These are phyloP conservation scores for Plasmodium billcollinsi DNA, from an alignment of 169 alveolate species.

Conservation along the genomic window DNA sequence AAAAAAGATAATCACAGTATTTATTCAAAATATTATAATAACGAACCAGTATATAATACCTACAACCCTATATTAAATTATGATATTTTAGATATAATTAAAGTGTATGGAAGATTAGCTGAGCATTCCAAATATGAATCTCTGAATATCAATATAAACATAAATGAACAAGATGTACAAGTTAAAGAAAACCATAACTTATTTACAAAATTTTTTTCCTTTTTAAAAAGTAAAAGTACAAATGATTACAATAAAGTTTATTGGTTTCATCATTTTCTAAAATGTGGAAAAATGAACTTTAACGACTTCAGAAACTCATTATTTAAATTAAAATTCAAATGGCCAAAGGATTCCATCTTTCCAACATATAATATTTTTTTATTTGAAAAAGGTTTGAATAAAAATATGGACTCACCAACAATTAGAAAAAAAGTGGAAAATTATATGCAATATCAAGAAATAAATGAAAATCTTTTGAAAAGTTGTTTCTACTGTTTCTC, in stretches of 20 bases:
- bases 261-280: constrained; percentile 66
- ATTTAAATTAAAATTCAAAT: constrained; percentile 48
- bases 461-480: constrained; percentile 55
- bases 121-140: constrained; percentile 66
- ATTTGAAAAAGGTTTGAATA: constrained; percentile 70
- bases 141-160: constrained; percentile 20
- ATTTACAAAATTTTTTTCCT: neutral
- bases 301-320: constrained; percentile 44
- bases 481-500: constrained; percentile 63
- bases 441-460: constrained; percentile 49
- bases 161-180: neutral
- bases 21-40: constrained; percentile 68
- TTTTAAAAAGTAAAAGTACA: constrained; percentile 4
- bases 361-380: constrained; percentile 66
- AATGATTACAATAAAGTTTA: constrained; percentile 2
- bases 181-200: neutral
- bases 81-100: constrained; percentile 72
- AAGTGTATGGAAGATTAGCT: constrained; percentile 73
- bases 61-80: constrained; percentile 75
- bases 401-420: constrained; percentile 62
- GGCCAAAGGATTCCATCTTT: constrained; percentile 73
- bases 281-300: constrained; percentile 73
- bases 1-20: constrained; percentile 25
- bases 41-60: constrained; percentile 69
- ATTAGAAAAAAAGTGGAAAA: constrained; percentile 66